Conservation (phyloP, 164 flowering plant genomes). For the Malania oleifera region DNA sequence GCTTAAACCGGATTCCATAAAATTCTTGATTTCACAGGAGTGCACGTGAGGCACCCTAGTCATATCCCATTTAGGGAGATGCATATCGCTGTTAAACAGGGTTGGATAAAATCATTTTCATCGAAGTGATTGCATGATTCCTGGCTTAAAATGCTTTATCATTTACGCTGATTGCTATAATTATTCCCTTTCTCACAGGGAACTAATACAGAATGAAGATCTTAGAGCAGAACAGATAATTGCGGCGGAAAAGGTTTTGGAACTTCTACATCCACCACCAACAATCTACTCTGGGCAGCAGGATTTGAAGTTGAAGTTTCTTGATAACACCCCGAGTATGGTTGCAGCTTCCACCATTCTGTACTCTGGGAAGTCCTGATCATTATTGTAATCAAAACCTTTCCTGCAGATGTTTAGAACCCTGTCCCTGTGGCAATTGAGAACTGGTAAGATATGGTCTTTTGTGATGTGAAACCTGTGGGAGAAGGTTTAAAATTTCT, state of each 20-base stretch:
- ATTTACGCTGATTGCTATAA: background rate
- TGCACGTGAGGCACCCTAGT: too few relatives aligned
- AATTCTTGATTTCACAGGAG: too few relatives aligned
- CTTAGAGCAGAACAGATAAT: slow-evolving; percentile 44
- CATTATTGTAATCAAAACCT: too few relatives aligned
- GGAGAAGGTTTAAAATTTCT: too few relatives aligned
- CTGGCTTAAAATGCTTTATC: background rate
- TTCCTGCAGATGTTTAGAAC: too few relatives aligned
- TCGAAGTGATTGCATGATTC: background rate
- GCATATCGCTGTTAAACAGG: too few relatives aligned
- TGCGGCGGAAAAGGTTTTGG: slow-evolving; percentile 53
- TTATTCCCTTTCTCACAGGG: slow-evolving; percentile 32
- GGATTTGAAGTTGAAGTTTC: slow-evolving; percentile 11
- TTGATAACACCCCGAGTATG: slow-evolving; percentile 43
- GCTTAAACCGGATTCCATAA: too few relatives aligned
- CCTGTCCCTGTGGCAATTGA: too few relatives aligned
- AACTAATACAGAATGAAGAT: slow-evolving; percentile 37
- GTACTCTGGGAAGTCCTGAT: slow-evolving; percentile 19
- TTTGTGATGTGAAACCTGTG: too few relatives aligned
- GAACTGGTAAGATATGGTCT: too few relatives aligned
- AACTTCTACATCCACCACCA: slow-evolving; percentile 35
- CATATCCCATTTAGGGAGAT: too few relatives aligned
- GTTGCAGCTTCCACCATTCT: slow-evolving; percentile 65
- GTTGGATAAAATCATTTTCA: background rate
- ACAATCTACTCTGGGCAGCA: slow-evolving; percentile 2